Percentiles rank a stretch among this genome's conserved stretches.
phyloP scores from a whole-genome alignment of 148 eudicot genomes.

The Rheum nobile region DNA sequence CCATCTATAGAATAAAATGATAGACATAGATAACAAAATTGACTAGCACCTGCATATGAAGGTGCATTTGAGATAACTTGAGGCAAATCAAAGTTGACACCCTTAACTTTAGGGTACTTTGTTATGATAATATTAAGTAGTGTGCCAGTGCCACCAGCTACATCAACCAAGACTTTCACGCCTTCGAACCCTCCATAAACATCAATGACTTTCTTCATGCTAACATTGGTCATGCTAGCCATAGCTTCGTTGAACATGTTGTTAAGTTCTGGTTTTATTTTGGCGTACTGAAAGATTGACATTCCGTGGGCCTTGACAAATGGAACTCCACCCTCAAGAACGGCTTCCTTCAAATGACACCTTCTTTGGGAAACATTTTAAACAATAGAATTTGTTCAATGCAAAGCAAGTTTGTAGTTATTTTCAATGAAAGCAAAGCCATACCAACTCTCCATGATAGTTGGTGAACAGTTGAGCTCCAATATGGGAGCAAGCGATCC shows the following conservation, averaged over 20 bases:
- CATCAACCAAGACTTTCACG: neutral
- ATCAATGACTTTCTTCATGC: neutral
- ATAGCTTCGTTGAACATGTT: constrained; percentile 31
- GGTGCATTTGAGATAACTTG: neutral
- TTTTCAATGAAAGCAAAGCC: neutral
- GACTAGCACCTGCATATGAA: neutral
- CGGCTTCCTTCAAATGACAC: constrained; percentile 46
- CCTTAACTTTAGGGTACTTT: neutral
- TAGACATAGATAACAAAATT: neutral
- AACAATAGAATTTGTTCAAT: neutral
- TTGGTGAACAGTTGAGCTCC: neutral
- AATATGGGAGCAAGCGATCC: neutral
- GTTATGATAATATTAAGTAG: neutral
- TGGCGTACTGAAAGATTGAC: constrained; percentile 48
- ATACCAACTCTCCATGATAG: neutral
- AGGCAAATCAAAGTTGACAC: neutral
- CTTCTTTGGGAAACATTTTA: constrained; percentile 8
- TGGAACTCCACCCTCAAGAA: constrained; percentile 54
- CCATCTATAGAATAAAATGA: no score
- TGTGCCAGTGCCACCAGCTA: neutral
- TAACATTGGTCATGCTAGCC: constrained; percentile 31
- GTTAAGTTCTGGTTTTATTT: constrained; percentile 38
- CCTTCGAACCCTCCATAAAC: neutral
- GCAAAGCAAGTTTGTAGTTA: no score
- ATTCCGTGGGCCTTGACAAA: constrained; percentile 62